Conservation (phyloP, 495 filamentous ascomycete genomes). For the Neurospora africana region DNA sequence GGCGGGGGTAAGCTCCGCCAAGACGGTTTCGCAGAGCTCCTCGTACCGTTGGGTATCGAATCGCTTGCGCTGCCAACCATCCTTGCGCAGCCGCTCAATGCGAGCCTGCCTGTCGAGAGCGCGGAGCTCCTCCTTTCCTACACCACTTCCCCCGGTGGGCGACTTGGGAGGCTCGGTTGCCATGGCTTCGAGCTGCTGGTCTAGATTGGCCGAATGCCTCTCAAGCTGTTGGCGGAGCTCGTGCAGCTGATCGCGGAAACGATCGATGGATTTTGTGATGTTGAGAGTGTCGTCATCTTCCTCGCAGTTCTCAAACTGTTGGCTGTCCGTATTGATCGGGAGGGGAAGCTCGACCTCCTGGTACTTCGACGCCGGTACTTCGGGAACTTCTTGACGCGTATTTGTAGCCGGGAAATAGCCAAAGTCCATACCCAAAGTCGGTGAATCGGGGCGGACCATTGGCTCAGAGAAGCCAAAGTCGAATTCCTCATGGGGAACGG, state of each 20-base stretch:
- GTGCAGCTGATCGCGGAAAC: constrained; percentile 32
- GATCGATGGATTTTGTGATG: constrained; percentile 30
- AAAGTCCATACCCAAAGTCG: constrained; percentile 34
- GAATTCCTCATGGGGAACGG: constrained; percentile 25
- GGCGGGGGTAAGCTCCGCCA: constrained; percentile 27
- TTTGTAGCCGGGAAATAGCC: constrained; percentile 18
- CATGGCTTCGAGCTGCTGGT: constrained; percentile 19
- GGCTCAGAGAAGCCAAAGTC: constrained; percentile 27
- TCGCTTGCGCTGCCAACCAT: constrained; percentile 38
- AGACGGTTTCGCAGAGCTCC: constrained; percentile 34
- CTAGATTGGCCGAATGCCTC: constrained; percentile 29
- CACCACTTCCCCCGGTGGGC: neutral
- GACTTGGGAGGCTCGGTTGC: constrained; percentile 2
- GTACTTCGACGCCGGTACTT: constrained; percentile 11
- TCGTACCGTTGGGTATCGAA: constrained; percentile 40
- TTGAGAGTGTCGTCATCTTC: constrained; percentile 23
- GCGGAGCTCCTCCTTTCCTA: constrained; percentile 18
- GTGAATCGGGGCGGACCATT: constrained; percentile 35
- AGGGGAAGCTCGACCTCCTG: constrained; percentile 19
- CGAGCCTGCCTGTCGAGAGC: constrained; percentile 25
- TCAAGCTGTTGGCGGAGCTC: constrained; percentile 28
- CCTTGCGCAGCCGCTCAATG: constrained; percentile 35
- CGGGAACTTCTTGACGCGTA: constrained; percentile 12
- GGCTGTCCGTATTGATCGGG: constrained; percentile 9
- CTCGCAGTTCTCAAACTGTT: constrained; percentile 2